Percentiles rank a stretch among this genome's conserved stretches.
These are phyloP conservation scores for Kodamaea laetipori DNA, from an alignment of 805 yeast species.

Conservation along the genomic window DNA sequence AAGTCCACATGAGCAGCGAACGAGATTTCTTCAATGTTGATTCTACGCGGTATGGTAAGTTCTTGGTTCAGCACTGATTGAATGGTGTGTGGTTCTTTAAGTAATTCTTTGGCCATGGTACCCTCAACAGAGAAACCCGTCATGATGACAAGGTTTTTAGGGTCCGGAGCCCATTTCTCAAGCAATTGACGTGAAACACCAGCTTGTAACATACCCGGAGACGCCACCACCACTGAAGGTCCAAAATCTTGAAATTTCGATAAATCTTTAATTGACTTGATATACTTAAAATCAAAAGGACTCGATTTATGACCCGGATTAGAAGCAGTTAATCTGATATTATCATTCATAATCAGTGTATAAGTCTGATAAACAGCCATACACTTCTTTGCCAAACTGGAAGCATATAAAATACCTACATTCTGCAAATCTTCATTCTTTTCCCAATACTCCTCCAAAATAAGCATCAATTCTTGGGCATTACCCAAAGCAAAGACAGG, in stretches of 20 bases:
- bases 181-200: conserved; percentile 90
- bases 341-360: conserved; percentile 96
- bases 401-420: conserved; percentile 86
- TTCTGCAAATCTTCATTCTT: conserved; percentile 78
- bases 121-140: conserved; percentile 99
- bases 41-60: conserved; percentile 78
- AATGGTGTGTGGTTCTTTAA: conserved; percentile 88
- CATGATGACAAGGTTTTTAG: conserved; percentile 79
- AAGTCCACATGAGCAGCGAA: conserved; percentile 99
- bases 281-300: conserved; percentile 88
- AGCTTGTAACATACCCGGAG: conserved; percentile 98
- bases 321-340: conserved; percentile 63
- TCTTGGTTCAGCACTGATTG: conserved; percentile 84
- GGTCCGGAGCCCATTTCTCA: conserved; percentile 97
- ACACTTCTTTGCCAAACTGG: conserved; percentile 91
- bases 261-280: conserved; percentile 74
- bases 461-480: conserved; percentile 89
- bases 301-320: conserved; percentile 46
- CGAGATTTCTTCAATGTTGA: conserved; percentile 88
- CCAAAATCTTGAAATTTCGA: conserved; percentile 91
- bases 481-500: conserved; percentile 97
- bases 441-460: conserved; percentile 94
- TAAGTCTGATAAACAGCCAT: conserved; percentile 97
- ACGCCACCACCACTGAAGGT: conserved; percentile 93
- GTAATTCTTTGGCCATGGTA: conserved; percentile 88